Evolutionary conservation across 768 basidiomycete genomes (phyloP).

Genomic region (Suillus clintonianus): DNA sequence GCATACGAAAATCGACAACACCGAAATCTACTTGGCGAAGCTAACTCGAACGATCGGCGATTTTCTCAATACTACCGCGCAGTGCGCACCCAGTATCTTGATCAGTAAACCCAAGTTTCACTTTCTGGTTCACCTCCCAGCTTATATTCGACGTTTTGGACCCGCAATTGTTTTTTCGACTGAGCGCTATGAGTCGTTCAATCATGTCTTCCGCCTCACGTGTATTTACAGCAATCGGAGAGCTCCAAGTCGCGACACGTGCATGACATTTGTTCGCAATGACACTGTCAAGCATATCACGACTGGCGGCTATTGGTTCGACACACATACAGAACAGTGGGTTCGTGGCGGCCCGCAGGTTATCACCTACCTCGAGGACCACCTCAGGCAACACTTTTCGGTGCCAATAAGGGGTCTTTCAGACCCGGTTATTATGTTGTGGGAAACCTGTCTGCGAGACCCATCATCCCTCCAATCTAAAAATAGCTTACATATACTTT

Average conservation of each 20-base stretch:
- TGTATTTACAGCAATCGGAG: slow-evolving; percentile 39
- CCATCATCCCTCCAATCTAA: neutral
- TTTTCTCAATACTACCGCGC: slow-evolving; percentile 11
- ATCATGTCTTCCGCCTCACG: slow-evolving; percentile 38
- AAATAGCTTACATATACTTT: neutral
- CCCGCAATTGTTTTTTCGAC: slow-evolving; percentile 37
- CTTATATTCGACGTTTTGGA: slow-evolving; percentile 32
- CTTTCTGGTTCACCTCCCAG: slow-evolving; percentile 24
- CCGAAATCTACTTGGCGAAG: slow-evolving; percentile 21
- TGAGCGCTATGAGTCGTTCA: slow-evolving; percentile 41
- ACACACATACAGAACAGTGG: slow-evolving; percentile 15
- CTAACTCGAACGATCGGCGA: slow-evolving; percentile 18
- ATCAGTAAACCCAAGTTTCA: slow-evolving; percentile 29
- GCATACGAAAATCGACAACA: slow-evolving; percentile 29
- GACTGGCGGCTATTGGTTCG: slow-evolving; percentile 13
- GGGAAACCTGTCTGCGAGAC: neutral
- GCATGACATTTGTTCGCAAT: slow-evolving; percentile 13
- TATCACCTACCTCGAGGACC: neutral
- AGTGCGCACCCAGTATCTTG: slow-evolving; percentile 18
- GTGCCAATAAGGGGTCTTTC: neutral
- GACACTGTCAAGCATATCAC: slow-evolving; percentile 17
- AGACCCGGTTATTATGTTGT: neutral
- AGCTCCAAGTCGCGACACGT: slow-evolving; percentile 39
- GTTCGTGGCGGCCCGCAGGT: neutral
- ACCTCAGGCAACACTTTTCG: slow-evolving; percentile 5